Percentiles rank a stretch among this genome's conserved stretches.
Evolutionary conservation across 192 early-diverging fungal species (phyloP).

Genomic region (Backusella parvicylindrica): DNA sequence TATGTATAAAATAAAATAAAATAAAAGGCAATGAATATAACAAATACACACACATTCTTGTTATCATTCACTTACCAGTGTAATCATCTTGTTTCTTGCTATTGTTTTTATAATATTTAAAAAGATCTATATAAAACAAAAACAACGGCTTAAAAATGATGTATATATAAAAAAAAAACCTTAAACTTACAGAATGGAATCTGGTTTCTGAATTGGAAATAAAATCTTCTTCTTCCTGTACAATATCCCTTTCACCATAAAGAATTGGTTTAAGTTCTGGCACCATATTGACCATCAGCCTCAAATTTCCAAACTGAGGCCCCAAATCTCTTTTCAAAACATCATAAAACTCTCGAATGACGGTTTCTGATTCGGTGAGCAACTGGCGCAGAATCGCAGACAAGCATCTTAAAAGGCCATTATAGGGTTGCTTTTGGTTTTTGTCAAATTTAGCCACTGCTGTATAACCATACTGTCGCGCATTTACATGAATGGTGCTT

Average conservation of each 20-base stretch:
- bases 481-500: slow-evolving; percentile 10
- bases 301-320: slow-evolving; percentile 22
- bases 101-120: slow-evolving; percentile 22
- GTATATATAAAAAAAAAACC: neutral
- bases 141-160: neutral
- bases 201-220: slow-evolving; percentile 12
- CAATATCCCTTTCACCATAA: neutral
- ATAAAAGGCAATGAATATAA: neutral
- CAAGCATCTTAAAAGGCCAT: slow-evolving; percentile 19
- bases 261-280: slow-evolving; percentile 25
- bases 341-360: slow-evolving; percentile 17
- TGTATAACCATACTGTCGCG: slow-evolving; percentile 20
- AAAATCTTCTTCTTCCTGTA: neutral
- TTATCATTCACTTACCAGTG: slow-evolving; percentile 12
- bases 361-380: slow-evolving; percentile 18
- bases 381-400: slow-evolving; percentile 18
- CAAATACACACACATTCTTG: no score
- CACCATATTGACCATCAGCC: slow-evolving; percentile 19
- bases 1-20: neutral
- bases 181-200: slow-evolving; percentile 26
- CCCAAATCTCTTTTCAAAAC: slow-evolving; percentile 18
- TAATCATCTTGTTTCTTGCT: slow-evolving; percentile 22
- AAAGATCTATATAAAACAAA: slow-evolving; percentile 16
- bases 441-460: slow-evolving; percentile 25
- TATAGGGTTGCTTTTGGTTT: slow-evolving; percentile 23